Percentiles rank a stretch among this genome's conserved stretches.
phyloP scores from a whole-genome alignment of 1,284 basidiomycete genomes.

The Phenoliferia sp. region DNA sequence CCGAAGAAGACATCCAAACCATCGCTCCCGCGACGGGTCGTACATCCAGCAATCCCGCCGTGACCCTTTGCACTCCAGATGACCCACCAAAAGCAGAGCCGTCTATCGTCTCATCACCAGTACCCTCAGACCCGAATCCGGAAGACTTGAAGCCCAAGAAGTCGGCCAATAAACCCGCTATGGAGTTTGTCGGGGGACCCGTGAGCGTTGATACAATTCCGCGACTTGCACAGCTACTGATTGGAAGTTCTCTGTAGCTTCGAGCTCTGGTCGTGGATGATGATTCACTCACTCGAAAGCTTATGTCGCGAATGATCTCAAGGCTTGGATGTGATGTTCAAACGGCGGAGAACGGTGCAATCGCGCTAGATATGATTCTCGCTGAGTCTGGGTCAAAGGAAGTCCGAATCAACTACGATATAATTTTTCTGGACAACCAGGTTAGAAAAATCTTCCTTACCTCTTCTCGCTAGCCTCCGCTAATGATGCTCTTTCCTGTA shows the following conservation, averaged over 20 bases:
- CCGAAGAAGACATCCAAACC: too few species aligned
- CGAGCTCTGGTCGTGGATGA: constrained; percentile 47
- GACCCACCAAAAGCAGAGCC: too few species aligned
- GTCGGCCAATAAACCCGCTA: background rate
- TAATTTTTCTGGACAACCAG: constrained; percentile 80
- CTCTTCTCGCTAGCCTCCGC: constrained; percentile 49
- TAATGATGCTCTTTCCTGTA: background rate
- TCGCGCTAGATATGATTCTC: constrained; percentile 69
- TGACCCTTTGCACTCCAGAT: too few species aligned
- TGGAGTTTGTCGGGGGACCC: constrained; percentile 30
- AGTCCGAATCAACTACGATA: constrained; percentile 50
- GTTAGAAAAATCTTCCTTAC: constrained; percentile 60
- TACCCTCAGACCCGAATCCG: too few species aligned
- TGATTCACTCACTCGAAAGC: constrained; percentile 64
- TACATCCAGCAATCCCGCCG: too few species aligned
- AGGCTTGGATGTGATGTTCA: constrained; percentile 70
- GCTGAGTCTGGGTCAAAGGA: constrained; percentile 34
- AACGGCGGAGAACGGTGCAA: constrained; percentile 80
- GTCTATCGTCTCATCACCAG: too few species aligned
- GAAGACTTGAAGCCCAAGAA: too few species aligned
- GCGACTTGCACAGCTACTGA: too few species aligned
- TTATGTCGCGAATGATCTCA: constrained; percentile 75
- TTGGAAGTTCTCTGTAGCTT: too few species aligned
- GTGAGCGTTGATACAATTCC: background rate
- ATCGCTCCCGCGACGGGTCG: too few species aligned